Base-by-base conservation (phyloP, 2,329 filamentous ascomycete genomes). In the Cordyceps pruinosa region DNA sequence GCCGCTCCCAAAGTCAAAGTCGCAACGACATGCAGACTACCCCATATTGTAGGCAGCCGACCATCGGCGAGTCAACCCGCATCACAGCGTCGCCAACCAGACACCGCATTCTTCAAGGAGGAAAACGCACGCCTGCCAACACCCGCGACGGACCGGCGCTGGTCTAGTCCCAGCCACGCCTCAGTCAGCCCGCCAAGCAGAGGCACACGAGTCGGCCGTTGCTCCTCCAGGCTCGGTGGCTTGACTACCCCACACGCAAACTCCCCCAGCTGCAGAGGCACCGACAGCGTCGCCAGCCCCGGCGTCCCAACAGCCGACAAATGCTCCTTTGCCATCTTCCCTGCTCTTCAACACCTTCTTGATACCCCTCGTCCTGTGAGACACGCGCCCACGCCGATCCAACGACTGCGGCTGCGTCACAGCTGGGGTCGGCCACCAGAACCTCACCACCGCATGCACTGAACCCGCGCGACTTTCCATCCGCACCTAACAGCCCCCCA, bases 191-290 rank as follows among this genome's bases (percentile, higher is more conserved):
- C 34, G 30, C 44, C 45, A 42, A 49, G 34, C 49, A 26, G 25
- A 25, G 30, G 42, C 53, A 32, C 54, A 56, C 28, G 21, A 56
- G 35, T 44, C 21, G 45, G 32, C 37, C 4, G 26, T 26, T 49
- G 35, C 35, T 49, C 45, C 19, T 44, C 45, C 25, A 56, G 37
- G 35, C 45, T 44, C 37, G 37, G 54, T 56, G 54, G 54, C 54
- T 56, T 56, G 54, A 56, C 26, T 49, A 44, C 46, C 45, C 54
- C 54, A 49, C 54, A 56, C 54, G 13, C 41, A 54, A 32, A 44
- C 54, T 44, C 25, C 52, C 51, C 52, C 52, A 47, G 44, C 52
- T 56, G 28, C 45, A 44, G 35, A 56, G 49, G 46, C 45, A 34
- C 21, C 19, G 35, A 44, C 28, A 56, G 34, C 19, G 45, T 56